Conservation (phyloP, 2,329 filamentous ascomycete genomes). For the Malbranchea zuffiana region DNA sequence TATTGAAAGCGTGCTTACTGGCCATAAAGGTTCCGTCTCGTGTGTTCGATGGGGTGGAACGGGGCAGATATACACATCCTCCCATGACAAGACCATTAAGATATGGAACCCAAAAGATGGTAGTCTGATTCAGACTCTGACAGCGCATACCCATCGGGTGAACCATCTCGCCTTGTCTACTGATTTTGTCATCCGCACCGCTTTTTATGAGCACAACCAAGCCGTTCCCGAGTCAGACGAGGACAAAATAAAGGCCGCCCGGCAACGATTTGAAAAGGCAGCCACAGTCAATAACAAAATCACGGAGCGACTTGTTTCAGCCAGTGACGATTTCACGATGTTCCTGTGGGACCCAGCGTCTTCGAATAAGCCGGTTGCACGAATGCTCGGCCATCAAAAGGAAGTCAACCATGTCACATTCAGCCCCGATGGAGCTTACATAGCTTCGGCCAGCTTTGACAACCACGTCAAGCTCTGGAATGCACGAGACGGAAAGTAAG, state of each 20-base stretch:
- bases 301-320: slow-evolving; percentile 75
- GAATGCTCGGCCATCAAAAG: slow-evolving; percentile 89
- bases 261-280: slow-evolving; percentile 73
- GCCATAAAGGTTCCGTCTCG: slow-evolving; percentile 79
- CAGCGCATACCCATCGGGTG: slow-evolving; percentile 82
- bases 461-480: slow-evolving; percentile 93
- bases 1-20: slow-evolving; percentile 71
- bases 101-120: slow-evolving; percentile 78
- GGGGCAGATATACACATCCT: slow-evolving; percentile 69
- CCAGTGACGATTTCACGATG: slow-evolving; percentile 92
- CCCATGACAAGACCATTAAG: slow-evolving; percentile 85
- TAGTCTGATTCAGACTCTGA: slow-evolving; percentile 66
- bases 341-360: slow-evolving; percentile 81
- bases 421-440: slow-evolving; percentile 75
- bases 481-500: slow-evolving; percentile 53
- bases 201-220: slow-evolving; percentile 72
- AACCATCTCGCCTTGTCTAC: slow-evolving; percentile 91
- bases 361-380: slow-evolving; percentile 72
- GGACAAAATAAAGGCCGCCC: slow-evolving; percentile 63
- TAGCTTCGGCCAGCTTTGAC: slow-evolving; percentile 84
- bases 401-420: slow-evolving; percentile 94
- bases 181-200: slow-evolving; percentile 77
- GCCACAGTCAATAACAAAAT: slow-evolving; percentile 65
- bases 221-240: slow-evolving; percentile 57
- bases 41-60: slow-evolving; percentile 94